These are phyloP conservation scores for Allium cepa DNA, from an alignment of 106 monocot genomes.

Conservation along the genomic window DNA sequence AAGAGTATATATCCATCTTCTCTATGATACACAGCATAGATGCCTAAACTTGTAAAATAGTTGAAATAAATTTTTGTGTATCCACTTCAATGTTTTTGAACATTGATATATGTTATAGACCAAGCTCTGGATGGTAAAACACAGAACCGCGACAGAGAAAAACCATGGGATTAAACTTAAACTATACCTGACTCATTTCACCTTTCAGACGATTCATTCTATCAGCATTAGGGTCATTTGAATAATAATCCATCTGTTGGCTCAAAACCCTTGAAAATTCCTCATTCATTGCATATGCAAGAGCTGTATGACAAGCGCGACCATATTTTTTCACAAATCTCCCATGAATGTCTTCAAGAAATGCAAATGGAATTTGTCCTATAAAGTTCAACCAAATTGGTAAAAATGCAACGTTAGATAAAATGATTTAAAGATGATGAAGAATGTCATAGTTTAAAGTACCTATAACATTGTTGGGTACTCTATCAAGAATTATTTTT, in stretches of 20 bases:
- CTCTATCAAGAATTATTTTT: no score
- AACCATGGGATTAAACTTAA: background rate
- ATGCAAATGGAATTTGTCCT: conserved; percentile 96
- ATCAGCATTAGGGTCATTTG: conserved; percentile 97
- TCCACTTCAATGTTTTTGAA: no score
- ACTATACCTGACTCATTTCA: conserved; percentile 89
- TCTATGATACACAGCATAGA: no score
- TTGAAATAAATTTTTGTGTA: no score
- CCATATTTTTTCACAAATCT: conserved; percentile 93
- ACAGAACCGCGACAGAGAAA: background rate
- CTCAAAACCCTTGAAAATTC: conserved; percentile 94
- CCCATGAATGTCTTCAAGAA: conserved; percentile 93
- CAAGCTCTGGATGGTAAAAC: no score
- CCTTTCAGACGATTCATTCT: conserved; percentile 93
- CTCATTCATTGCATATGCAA: conserved; percentile 97
- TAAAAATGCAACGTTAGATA: no score
- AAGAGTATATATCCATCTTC: no score
- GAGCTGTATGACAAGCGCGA: conserved; percentile 87
- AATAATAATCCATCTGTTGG: conserved; percentile 95
- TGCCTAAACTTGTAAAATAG: no score
- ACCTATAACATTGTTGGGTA: no score
- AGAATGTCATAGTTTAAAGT: no score
- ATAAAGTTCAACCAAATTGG: background rate
- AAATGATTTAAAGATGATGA: no score
- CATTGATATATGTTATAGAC: no score